These are phyloP conservation scores for Jaminaea rosea DNA, from an alignment of 1,284 basidiomycete species.

Conservation along the genomic window DNA sequence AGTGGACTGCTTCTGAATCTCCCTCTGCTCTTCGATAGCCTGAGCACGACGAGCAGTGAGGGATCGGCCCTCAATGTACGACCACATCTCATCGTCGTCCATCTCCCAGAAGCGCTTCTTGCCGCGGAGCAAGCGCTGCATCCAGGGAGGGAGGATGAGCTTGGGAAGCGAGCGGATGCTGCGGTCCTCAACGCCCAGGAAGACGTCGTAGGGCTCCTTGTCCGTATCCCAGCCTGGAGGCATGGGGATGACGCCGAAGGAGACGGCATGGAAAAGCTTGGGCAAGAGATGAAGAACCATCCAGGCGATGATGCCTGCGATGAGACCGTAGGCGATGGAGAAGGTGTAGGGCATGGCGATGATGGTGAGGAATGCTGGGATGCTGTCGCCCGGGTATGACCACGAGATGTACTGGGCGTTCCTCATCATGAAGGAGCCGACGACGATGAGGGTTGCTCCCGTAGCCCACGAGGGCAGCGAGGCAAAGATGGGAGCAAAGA, in stretches of 20 bases:
- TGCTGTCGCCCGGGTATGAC: slow-evolving; percentile 70
- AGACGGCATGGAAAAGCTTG: slow-evolving; percentile 54
- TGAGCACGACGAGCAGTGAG: slow-evolving; percentile 23
- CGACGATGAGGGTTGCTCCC: slow-evolving; percentile 74
- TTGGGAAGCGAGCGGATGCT: not conserved
- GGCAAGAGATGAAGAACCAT: slow-evolving; percentile 66
- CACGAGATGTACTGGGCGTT: slow-evolving; percentile 81
- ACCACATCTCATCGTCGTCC: slow-evolving; percentile 37
- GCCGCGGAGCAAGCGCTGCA: slow-evolving; percentile 29
- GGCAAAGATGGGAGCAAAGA: slow-evolving; percentile 82
- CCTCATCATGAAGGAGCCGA: slow-evolving; percentile 79
- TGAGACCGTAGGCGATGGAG: slow-evolving; percentile 81
- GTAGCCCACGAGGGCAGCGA: slow-evolving; percentile 81
- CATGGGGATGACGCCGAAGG: slow-evolving; percentile 53
- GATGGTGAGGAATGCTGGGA: slow-evolving; percentile 52
- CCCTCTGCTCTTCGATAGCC: slow-evolving; percentile 24
- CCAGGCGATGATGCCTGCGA: slow-evolving; percentile 66
- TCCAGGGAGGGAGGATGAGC: slow-evolving; percentile 37
- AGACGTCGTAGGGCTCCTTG: slow-evolving; percentile 33
- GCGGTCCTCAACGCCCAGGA: slow-evolving; percentile 1
- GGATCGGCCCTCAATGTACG: slow-evolving; percentile 34
- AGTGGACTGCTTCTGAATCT: slow-evolving; percentile 14
- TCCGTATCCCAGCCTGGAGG: slow-evolving; percentile 54
- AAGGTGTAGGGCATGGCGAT: slow-evolving; percentile 30
- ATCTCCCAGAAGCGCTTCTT: slow-evolving; percentile 41